Conservation (phyloP, 163 green algal species). For the Volvox carteri region DNA sequence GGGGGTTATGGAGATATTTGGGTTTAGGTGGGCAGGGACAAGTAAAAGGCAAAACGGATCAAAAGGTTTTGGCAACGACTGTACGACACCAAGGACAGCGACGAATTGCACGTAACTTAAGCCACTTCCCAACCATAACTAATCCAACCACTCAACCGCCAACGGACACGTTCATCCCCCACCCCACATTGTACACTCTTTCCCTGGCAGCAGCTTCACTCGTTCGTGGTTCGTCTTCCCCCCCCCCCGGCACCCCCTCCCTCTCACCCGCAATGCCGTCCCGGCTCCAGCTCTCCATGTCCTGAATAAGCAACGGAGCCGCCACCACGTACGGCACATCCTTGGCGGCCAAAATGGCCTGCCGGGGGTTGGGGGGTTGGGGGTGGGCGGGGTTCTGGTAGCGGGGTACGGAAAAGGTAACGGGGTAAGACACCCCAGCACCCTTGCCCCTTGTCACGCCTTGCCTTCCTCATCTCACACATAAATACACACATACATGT, state of each 20-base stretch:
- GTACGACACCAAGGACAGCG: too few species aligned
- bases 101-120: too few species aligned
- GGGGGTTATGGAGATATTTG: too few species aligned
- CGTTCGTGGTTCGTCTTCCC: too few species aligned
- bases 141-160: not conserved
- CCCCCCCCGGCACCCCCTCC: not conserved
- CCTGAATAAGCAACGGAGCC: slow-evolving; percentile 96
- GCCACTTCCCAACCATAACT: not conserved
- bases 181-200: too few species aligned
- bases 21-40: too few species aligned
- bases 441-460: too few species aligned
- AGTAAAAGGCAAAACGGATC: too few species aligned
- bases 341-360: slow-evolving; percentile 92
- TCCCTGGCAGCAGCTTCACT: too few species aligned
- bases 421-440: too few species aligned
- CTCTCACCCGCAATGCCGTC: slow-evolving; percentile 79
- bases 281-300: slow-evolving; percentile 89
- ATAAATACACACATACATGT: not conserved
- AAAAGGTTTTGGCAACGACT: too few species aligned
- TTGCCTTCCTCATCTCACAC: too few species aligned
- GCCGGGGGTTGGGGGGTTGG: slow-evolving; percentile 1
- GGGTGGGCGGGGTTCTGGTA: not conserved
- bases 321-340: slow-evolving; percentile 97
- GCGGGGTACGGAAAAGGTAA: not conserved
- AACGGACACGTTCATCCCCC: not conserved